phyloP scores from a whole-genome alignment of 192 early-diverging fungal genomes.

The Jimgerdemannia lactiflua region DNA sequence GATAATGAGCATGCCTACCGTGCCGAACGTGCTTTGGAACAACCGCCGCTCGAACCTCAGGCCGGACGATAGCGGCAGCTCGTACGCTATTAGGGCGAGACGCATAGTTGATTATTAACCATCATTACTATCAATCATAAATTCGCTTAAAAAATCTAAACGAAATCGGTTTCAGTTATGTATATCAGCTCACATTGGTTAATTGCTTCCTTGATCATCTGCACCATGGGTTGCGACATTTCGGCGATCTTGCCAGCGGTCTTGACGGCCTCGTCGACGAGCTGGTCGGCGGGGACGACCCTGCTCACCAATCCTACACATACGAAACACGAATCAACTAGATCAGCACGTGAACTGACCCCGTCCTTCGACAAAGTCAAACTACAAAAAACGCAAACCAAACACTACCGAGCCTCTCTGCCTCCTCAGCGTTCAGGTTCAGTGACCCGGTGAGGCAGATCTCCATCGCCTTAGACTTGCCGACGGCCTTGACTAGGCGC shows the following conservation, averaged over 20 bases:
- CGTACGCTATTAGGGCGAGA: slow-evolving; percentile 62
- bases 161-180: no score
- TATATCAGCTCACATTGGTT: slow-evolving; percentile 62
- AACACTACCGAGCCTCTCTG: slow-evolving; percentile 56
- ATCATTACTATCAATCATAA: neutral
- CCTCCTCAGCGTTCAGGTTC: slow-evolving; percentile 85
- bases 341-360: no score
- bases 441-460: slow-evolving; percentile 84
- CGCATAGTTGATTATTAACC: neutral
- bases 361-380: no score
- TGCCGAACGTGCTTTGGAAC: slow-evolving; percentile 91
- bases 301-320: slow-evolving; percentile 80
- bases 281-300: slow-evolving; percentile 81
- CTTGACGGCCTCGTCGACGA: slow-evolving; percentile 90
- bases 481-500: slow-evolving; percentile 86
- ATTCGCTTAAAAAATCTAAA: no score
- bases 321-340: neutral
- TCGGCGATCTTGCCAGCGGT: slow-evolving; percentile 83
- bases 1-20: slow-evolving; percentile 42
- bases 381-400: no score
- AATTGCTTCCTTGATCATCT: slow-evolving; percentile 97
- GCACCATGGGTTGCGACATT: slow-evolving; percentile 80
- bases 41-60: slow-evolving; percentile 89
- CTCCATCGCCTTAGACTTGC: slow-evolving; percentile 99
- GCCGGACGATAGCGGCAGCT: slow-evolving; percentile 81